phyloP scores from a whole-genome alignment of 2,329 filamentous ascomycete genomes.

The Verticillium dahliae region DNA sequence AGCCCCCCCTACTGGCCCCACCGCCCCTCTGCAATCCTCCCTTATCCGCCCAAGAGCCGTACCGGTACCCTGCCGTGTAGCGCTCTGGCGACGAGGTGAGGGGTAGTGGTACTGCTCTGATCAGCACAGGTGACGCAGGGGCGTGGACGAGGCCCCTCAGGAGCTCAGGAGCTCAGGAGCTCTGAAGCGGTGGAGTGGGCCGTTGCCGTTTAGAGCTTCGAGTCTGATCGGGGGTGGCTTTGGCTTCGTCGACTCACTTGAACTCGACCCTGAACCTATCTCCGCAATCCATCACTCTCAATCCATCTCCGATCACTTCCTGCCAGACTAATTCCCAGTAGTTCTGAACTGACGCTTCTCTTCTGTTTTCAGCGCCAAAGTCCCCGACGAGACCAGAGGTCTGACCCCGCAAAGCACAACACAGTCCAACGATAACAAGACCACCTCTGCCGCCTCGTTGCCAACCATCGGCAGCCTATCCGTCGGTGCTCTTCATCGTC shows the following conservation, averaged over 20 bases:
- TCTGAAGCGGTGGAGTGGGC: neutral
- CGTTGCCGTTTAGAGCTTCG: neutral
- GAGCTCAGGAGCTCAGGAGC: neutral
- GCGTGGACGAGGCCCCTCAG: neutral
- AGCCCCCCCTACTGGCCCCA: neutral
- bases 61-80: neutral
- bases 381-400: neutral
- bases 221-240: neutral
- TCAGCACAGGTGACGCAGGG: neutral
- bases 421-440: neutral
- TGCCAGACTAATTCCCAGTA: neutral
- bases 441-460: neutral
- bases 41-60: neutral
- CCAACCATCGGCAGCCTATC: neutral
- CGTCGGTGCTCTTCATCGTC: neutral
- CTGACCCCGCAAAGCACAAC: neutral
- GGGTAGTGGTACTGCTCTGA: neutral
- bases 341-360: neutral
- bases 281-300: neutral
- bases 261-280: neutral
- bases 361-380: neutral
- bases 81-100: neutral
- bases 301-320: conserved; percentile 4
- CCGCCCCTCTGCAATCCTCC: neutral
- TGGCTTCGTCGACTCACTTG: neutral